phyloP scores from a whole-genome alignment of 495 filamentous ascomycete species.

The Pyrenula massariospora region DNA sequence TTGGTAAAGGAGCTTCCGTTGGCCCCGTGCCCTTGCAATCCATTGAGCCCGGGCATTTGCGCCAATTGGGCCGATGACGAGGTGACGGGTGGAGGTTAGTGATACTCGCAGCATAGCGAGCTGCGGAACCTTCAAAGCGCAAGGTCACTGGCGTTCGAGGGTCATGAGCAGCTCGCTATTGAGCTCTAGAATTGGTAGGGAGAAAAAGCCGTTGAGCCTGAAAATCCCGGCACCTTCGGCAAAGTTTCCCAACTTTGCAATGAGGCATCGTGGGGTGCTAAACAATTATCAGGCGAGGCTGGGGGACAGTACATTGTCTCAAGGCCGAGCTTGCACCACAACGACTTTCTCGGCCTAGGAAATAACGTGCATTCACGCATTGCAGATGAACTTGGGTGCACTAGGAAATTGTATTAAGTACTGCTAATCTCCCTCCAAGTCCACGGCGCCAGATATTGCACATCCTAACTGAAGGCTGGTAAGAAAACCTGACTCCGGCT shows the following conservation, averaged over 20 bases:
- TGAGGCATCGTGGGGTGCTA: too few species aligned
- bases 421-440: background rate
- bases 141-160: too few species aligned
- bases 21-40: conserved; percentile 24
- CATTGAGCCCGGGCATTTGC: conserved; percentile 33
- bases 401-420: background rate
- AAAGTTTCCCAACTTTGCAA: background rate
- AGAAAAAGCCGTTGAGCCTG: background rate
- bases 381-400: background rate
- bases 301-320: too few species aligned
- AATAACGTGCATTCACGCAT: too few species aligned
- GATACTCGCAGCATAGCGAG: conserved; percentile 39
- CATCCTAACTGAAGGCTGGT: background rate
- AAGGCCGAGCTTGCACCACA: too few species aligned
- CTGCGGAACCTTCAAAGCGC: conserved; percentile 31
- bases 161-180: background rate
- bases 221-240: background rate
- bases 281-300: too few species aligned
- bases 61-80: conserved; percentile 30
- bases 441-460: background rate
- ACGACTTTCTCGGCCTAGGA: too few species aligned
- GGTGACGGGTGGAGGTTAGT: conserved; percentile 30
- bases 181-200: background rate
- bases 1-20: background rate
- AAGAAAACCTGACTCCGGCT: background rate